Evolutionary conservation across 2,329 filamentous ascomycete genomes (phyloP).

Genomic region (Moelleriella libera): DNA sequence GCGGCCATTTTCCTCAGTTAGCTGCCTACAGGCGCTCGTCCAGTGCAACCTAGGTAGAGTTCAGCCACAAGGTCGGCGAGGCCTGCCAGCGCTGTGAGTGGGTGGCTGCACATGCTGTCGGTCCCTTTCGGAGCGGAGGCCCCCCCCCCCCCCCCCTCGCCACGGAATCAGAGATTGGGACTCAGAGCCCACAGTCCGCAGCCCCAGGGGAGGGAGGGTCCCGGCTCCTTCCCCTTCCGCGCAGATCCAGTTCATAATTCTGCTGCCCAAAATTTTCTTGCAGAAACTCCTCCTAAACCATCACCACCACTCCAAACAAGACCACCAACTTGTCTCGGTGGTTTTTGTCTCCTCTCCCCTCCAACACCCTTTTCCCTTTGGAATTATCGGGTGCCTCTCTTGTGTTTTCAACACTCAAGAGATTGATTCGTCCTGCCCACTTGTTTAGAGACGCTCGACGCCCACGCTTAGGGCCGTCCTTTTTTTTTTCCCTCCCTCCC

Average conservation of each 20-base stretch:
- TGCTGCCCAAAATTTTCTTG: constrained; percentile 24
- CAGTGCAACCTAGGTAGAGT: no score
- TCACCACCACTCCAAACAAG: constrained; percentile 19
- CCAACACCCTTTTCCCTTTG: constrained; percentile 17
- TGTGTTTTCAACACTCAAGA: neutral
- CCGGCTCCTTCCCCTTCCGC: constrained; percentile 15
- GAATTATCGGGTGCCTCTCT: constrained; percentile 14
- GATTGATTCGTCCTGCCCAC: no score
- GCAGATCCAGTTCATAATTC: constrained; percentile 15
- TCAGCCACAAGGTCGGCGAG: no score
- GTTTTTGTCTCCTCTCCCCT: constrained; percentile 13
- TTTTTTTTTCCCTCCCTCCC: no score
- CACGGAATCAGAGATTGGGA: neutral
- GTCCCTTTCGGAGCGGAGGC: no score
- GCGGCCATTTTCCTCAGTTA: no score
- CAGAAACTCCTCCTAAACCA: constrained; percentile 18
- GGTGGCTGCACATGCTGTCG: no score
- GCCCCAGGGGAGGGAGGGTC: neutral
- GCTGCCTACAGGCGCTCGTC: no score
- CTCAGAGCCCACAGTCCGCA: neutral
- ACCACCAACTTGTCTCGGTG: constrained; percentile 16
- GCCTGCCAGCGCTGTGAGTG: no score
- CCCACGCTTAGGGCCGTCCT: no score
- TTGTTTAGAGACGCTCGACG: no score
- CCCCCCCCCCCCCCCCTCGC: no score